phyloP scores from a whole-genome alignment of 441 rosid genomes.

The Corymbia citriodora region DNA sequence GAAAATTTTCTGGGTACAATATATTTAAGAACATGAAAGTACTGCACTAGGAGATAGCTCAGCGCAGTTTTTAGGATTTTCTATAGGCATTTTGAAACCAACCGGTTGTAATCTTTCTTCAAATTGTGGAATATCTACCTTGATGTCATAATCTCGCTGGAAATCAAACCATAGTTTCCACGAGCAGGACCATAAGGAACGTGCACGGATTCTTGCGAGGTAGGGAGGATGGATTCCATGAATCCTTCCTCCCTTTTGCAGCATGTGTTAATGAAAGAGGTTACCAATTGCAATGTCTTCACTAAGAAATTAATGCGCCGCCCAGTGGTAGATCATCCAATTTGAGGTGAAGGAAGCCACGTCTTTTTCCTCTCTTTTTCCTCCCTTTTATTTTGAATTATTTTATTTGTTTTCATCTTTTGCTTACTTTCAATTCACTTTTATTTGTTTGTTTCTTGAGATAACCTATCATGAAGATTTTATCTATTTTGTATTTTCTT shows the following conservation, averaged over 20 bases:
- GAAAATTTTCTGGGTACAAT: fast-evolving
- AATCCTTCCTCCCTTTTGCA: neutral
- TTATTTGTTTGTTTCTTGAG: neutral
- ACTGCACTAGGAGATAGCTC: fast-evolving
- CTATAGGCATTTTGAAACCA: neutral
- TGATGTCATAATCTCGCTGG: neutral
- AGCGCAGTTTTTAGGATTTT: fast-evolving
- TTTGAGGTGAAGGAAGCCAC: neutral
- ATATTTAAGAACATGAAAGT: neutral
- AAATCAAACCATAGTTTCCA: neutral
- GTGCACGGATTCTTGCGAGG: neutral
- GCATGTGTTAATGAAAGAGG: neutral
- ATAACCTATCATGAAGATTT: neutral
- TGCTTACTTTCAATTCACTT: neutral
- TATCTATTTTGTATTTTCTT: neutral
- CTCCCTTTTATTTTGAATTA: neutral
- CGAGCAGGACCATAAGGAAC: neutral
- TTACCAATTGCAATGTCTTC: neutral
- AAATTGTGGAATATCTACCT: neutral
- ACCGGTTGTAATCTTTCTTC: neutral
- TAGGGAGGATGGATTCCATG: neutral
- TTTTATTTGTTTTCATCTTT: neutral
- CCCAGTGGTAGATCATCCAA: neutral
- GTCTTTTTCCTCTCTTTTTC: fast-evolving
- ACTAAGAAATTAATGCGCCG: neutral